phyloP scores from a whole-genome alignment of 352 stramenopile genomes.

The Phytopythium delawarense region DNA sequence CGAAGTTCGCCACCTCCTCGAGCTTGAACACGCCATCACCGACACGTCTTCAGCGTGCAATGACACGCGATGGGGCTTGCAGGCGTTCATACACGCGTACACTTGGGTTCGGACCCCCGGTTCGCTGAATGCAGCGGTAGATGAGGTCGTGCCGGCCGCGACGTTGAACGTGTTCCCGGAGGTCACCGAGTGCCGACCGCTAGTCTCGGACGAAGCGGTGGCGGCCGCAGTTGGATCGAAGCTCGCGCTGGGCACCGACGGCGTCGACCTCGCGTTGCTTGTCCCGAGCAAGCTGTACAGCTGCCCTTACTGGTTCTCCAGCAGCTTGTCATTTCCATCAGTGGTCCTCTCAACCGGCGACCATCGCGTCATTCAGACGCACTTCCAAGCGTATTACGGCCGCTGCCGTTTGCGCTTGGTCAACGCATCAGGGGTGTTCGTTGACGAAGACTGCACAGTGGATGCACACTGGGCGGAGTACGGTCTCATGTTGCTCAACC shows the following conservation, averaged over 20 bases:
- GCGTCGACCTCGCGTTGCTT: not conserved
- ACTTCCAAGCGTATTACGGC: slow-evolving; percentile 16
- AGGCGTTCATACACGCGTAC: not conserved
- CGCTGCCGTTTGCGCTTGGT: slow-evolving; percentile 14
- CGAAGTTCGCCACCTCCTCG: slow-evolving; percentile 5
- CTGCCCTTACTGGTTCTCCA: not conserved
- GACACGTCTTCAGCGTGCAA: not conserved
- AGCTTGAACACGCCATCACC: slow-evolving; percentile 7
- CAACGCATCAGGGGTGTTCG: slow-evolving; percentile 13
- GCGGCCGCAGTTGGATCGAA: not conserved
- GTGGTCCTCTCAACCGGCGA: not conserved
- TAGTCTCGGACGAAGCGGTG: not conserved
- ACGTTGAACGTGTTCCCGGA: not conserved
- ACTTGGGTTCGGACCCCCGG: not conserved
- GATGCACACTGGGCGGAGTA: slow-evolving; percentile 10
- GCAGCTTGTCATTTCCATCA: not conserved
- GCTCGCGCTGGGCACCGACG: not conserved
- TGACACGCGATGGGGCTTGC: not conserved
- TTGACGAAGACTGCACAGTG: slow-evolving; percentile 3
- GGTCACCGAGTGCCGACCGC: not conserved
- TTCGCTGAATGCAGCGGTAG: not conserved
- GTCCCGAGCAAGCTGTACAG: not conserved
- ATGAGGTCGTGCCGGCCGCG: not conserved
- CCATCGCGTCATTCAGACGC: slow-evolving; percentile 6
- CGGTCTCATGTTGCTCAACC: slow-evolving; percentile 9